These are phyloP conservation scores for Cercospora nicotianae DNA, from an alignment of 2,329 filamentous ascomycete genomes.

Conservation along the genomic window DNA sequence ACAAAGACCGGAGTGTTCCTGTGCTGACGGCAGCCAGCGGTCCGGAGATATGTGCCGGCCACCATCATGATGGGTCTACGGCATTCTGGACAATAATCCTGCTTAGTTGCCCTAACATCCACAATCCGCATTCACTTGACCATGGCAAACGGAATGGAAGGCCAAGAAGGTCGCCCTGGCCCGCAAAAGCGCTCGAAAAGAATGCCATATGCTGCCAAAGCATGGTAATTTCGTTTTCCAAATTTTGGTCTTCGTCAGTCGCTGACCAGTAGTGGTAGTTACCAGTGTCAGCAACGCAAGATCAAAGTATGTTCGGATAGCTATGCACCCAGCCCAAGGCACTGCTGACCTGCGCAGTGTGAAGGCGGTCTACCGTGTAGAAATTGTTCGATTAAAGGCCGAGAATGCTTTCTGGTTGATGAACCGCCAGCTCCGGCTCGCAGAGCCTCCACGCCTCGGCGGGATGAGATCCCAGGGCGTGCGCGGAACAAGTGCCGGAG, in stretches of 20 bases:
- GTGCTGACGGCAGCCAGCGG: background rate
- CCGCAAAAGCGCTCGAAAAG: background rate
- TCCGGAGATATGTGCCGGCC: background rate
- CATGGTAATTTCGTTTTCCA: background rate
- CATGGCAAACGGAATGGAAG: background rate
- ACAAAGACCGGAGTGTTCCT: background rate
- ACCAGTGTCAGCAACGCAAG: background rate
- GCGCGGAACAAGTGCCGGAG: background rate
- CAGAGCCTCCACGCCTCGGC: background rate
- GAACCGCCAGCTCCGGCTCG: background rate
- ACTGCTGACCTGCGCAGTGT: background rate
- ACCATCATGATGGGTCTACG: background rate
- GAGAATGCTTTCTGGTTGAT: background rate
- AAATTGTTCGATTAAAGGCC: background rate
- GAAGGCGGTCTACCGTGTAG: background rate
- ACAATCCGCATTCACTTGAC: background rate
- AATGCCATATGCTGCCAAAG: background rate
- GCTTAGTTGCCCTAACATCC: background rate
- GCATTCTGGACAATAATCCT: background rate
- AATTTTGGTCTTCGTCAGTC: background rate
- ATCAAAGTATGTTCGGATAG: background rate
- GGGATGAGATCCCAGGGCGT: background rate
- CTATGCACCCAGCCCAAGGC: background rate
- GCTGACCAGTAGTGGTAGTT: background rate
- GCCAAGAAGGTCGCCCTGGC: background rate